Base-by-base conservation (phyloP, 345 rosid genomes). In the Hibiscus mutabilis region DNA sequence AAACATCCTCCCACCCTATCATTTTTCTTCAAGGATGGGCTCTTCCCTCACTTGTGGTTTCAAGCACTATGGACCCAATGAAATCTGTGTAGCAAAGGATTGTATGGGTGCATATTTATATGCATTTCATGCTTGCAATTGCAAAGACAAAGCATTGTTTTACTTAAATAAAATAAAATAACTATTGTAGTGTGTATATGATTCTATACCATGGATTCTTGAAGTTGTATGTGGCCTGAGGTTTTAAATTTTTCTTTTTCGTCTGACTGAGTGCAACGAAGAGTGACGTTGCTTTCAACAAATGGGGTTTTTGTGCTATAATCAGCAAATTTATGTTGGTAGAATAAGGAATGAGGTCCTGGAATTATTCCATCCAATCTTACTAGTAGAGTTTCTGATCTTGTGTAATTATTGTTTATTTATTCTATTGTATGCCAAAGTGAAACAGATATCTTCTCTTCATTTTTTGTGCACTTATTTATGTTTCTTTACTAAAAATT, bases 1-100 rank as follows among this genome's bases (percentile, higher is more conserved):
- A 94, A 51, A 83, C 83, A 68, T 91, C 96, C 40, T 72, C 91
- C 82, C 84, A 86, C 16, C 84, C 85, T 46, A 91, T 87, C 99
- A 95, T 95, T 64, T 25, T 75, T 6, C 22, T 55, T 10, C 9
- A 35, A 35, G 6, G 9, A 35, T 31, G 6, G 35, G 35, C 5
- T 31, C 35, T 31, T 31, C 35, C 35, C 35, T 31, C 35, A 3
- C 11, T 37, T 8, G 42, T 37, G 2, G 42, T 37, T 37, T 6
- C 42, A n/a, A n/a, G n/a, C n/a, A n/a, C n/a, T n/a, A n/a, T n/a
- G n/a, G n/a, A n/a, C n/a, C n/a, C n/a, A 49, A 51, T 3, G 64
- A 22, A 37, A n/a, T 15, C 31, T 69, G 55, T 52, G 2, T 22
- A 22, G 31, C 31, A 24, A 55, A 33, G 27, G 22, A 10, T 22